Evolutionary conservation across 306 rosid genomes (phyloP), one percentile per base, ranked within the genome.

Genomic region (Abrus precatorius): DNA sequence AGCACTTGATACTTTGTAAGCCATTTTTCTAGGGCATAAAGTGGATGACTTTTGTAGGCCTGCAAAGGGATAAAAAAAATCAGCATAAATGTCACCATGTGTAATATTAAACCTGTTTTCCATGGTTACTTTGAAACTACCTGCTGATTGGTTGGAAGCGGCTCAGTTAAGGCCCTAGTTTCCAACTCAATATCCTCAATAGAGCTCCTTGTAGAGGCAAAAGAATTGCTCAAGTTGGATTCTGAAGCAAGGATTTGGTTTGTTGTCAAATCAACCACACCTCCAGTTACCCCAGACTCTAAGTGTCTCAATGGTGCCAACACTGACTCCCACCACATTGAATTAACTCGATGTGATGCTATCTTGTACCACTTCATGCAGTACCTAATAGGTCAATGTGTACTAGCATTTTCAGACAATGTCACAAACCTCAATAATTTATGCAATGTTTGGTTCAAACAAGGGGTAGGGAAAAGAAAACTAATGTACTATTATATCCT

Each of bases 111-210:
- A 41, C 59, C 40, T 69, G 81, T 77, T 73, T 68, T 30, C 77
- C 9, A 75, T 77, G 78, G 61, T 40, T 64, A 65, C 80, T 64
- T 66, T 41, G 70, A 82, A 79, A 69, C 59, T 62, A 92, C 97
- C 97, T 90, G 97, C 80, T 95, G 99, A 84, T 95, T 95, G 43
- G 97, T 91, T 73, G 99, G 99, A 85, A 95, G 97, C 81, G 97
- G 95, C 85, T 95, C 99, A n/a, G 99, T 95, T 71, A 93, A 89
- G 83, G 97, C 97, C 85, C 95, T 87, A 71, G 97, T 92, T 91
- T 95, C 95, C 79, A 95, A 93, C 80, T 95, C 99, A 85, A 95
- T 80, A 70, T 95, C 99, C 89, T 95, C 99, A 44, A 95, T 91
- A 80, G 90, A 85, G 83, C 88, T 84, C 69, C 95, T 84, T 9